Evolutionary conservation across 108 stramenopile genomes (phyloP).

Genomic region (Chaetoceros muelleri): DNA sequence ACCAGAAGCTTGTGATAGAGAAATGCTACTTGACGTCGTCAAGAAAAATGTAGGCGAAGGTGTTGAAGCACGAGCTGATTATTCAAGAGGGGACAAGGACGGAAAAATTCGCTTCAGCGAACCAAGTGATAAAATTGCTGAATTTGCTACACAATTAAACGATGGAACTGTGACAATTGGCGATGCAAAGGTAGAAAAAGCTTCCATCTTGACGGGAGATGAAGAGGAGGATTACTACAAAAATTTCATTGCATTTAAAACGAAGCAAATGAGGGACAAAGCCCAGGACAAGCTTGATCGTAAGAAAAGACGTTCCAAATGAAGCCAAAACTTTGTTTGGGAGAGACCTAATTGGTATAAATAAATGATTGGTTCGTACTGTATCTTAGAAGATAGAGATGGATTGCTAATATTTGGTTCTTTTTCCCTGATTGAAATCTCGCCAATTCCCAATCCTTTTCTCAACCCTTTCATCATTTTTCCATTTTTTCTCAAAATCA

Average conservation of each 20-base stretch:
- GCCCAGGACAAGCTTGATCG: slow-evolving; percentile 37
- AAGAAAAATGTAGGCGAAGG: slow-evolving; percentile 35
- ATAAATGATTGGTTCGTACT: background rate
- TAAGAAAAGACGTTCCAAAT: slow-evolving; percentile 5
- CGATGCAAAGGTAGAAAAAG: slow-evolving; percentile 47
- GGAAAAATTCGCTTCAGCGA: slow-evolving; percentile 70
- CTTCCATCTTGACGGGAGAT: slow-evolving; percentile 62
- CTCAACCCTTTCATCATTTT: slow-evolving; percentile 57
- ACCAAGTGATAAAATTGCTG: slow-evolving; percentile 31
- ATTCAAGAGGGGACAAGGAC: slow-evolving; percentile 51
- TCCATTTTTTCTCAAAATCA: slow-evolving; percentile 72
- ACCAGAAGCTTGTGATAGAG: slow-evolving; percentile 58
- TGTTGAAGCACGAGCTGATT: slow-evolving; percentile 57
- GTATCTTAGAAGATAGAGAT: background rate
- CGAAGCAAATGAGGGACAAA: slow-evolving; percentile 40
- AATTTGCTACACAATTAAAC: slow-evolving; percentile 43
- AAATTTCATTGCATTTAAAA: slow-evolving; percentile 66
- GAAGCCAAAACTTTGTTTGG: background rate
- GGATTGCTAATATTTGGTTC: background rate
- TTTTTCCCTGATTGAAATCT: slow-evolving; percentile 50
- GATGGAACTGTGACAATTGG: slow-evolving; percentile 49
- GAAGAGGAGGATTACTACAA: slow-evolving; percentile 80
- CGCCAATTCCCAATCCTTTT: slow-evolving; percentile 87
- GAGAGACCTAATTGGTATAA: background rate
- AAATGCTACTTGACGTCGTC: slow-evolving; percentile 56